phyloP scores from a whole-genome alignment of 2,329 filamentous ascomycete genomes.

The Huntiella decipiens region DNA sequence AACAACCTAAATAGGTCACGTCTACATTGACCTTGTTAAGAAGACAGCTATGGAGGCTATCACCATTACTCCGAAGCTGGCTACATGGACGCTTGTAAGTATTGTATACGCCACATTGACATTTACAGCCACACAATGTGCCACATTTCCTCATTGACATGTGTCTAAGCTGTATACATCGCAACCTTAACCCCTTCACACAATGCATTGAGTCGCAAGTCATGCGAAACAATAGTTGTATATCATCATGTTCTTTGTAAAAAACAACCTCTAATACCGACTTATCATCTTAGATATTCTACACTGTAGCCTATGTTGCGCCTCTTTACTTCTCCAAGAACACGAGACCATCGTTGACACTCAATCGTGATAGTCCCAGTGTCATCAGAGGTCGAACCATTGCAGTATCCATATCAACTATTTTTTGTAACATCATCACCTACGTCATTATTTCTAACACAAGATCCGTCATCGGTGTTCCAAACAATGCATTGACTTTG shows the following conservation, averaged over 20 bases:
- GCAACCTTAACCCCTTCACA: neutral
- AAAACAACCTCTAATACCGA: neutral
- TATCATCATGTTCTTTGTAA: neutral
- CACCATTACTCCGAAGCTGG: too few relatives aligned
- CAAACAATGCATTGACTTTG: constrained; percentile 20
- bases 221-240: too few relatives aligned
- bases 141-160: neutral
- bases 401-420: constrained; percentile 58
- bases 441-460: constrained; percentile 36
- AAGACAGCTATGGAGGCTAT: too few relatives aligned
- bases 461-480: neutral
- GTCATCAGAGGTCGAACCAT: constrained; percentile 76
- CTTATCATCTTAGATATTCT: constrained; percentile 37
- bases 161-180: neutral
- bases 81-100: too few relatives aligned
- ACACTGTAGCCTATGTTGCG: constrained; percentile 75
- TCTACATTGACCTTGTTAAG: too few relatives aligned
- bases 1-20: too few relatives aligned
- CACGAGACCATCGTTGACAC: constrained; percentile 58
- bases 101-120: too few relatives aligned
- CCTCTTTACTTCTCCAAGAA: constrained; percentile 72
- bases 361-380: constrained; percentile 72
- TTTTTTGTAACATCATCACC: constrained; percentile 42
- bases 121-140: too few relatives aligned
- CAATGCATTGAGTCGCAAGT: too few relatives aligned